Base-by-base conservation (phyloP, 441 rosid genomes). In the Adansonia rubrostipa region DNA sequence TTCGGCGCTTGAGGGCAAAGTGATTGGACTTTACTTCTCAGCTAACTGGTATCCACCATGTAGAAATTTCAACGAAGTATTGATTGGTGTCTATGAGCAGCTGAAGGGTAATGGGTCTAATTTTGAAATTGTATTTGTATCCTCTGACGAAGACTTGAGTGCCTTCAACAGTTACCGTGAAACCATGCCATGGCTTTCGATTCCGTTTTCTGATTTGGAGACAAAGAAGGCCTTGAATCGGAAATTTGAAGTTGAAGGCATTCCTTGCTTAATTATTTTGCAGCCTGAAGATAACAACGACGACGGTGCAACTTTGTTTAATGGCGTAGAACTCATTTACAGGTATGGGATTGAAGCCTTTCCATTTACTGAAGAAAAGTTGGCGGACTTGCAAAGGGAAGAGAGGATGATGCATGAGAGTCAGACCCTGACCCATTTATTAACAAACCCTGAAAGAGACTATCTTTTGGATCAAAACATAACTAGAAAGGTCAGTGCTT, bases 1-100 rank as follows among this genome's bases (percentile, higher is more conserved):
- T 11, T 86, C 89, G 22, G 85, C 82, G 8, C 86, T 90, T 11
- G 92, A 86, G 79, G 92, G 86, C 61, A 86, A 83, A n/a, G 84
- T 86, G 3, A 17, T 86, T 9, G 92, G 86, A 5, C 85, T 90
- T 13, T 90, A 89, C 82, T 90, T 90, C 90, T 87, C 94, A 45
- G 92, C 92, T 1, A 89, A 89, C 51, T 89, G 94, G 94, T 81
- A 88, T 79, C 80, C 81, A 19, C 91, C 87, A 3, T 90, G 94
- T 70, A 78, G 79, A 63, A 81, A 76, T 67, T 90, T 90, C 87
- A 87, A 77, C 11, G 60, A 63, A 6, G 42, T 81, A 14, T 84
- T 90, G 6, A 64, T 77, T 5, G 67, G 53, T 5, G 79, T 77
- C 9, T 90, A 90, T 10, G 78, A 89, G 71, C 84, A 88, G 10